These are phyloP conservation scores for Lizonia empirigonia DNA, from an alignment of 2,329 filamentous ascomycete species.

Conservation along the genomic window DNA sequence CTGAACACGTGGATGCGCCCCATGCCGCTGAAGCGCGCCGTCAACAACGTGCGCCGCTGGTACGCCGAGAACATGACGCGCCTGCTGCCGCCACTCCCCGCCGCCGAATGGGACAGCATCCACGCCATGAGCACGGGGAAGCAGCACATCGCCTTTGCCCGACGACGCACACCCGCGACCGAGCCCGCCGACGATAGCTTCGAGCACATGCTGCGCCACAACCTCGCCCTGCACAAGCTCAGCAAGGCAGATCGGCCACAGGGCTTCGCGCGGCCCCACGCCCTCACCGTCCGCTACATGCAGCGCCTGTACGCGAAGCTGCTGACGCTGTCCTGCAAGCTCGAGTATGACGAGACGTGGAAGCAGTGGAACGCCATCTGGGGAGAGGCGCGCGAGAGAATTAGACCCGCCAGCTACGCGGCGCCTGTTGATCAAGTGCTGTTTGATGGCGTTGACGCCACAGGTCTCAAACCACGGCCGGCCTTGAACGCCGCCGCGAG, in stretches of 20 bases:
- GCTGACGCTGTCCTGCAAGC: constrained; percentile 50
- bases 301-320: constrained; percentile 52
- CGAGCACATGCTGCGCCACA: constrained; percentile 19
- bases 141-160: constrained; percentile 32
- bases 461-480: constrained; percentile 21
- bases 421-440: constrained; percentile 29
- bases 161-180: constrained; percentile 24
- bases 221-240: constrained; percentile 33
- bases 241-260: constrained; percentile 32
- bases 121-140: constrained; percentile 47
- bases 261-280: constrained; percentile 38
- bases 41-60: constrained; percentile 52
- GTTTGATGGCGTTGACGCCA: constrained; percentile 39
- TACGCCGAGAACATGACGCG: constrained; percentile 52
- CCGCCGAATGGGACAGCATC: constrained; percentile 52
- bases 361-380: constrained; percentile 37
- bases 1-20: constrained; percentile 54
- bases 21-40: constrained; percentile 53
- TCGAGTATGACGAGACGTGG: constrained; percentile 45
- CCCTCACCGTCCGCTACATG: constrained; percentile 54
- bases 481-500: no score
- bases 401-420: constrained; percentile 20
- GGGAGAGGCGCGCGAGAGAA: constrained; percentile 25
- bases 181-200: constrained; percentile 8
- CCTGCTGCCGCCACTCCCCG: constrained; percentile 53